Conservation (phyloP, 2,329 filamentous ascomycete genomes). For the Emmonsiellopsis sp. region DNA sequence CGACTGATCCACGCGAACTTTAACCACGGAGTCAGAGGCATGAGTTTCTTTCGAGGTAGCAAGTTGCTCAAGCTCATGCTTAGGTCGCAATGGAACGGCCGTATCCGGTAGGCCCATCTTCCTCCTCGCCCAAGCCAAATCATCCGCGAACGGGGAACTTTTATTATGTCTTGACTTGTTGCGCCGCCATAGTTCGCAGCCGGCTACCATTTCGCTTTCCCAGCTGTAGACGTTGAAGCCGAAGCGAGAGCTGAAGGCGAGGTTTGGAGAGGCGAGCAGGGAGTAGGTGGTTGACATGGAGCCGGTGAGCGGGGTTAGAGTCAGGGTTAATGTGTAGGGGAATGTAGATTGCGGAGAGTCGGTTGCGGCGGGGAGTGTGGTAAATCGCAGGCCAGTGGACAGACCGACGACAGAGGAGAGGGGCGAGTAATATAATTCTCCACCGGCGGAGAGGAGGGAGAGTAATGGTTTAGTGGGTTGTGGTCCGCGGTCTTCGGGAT, state of each 20-base stretch:
- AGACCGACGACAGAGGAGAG: constrained; percentile 90
- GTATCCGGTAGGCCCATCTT: constrained; percentile 19
- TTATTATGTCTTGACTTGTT: constrained; percentile 8
- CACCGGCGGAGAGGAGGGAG: constrained; percentile 80
- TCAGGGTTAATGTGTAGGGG: constrained; percentile 86
- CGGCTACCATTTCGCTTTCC: constrained; percentile 86
- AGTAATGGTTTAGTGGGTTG: constrained; percentile 48
- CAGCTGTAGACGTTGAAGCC: constrained; percentile 99
- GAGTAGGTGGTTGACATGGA: constrained; percentile 87
- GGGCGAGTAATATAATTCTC: constrained; percentile 89
- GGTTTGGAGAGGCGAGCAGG: constrained; percentile 71
- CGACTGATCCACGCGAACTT: constrained; percentile 81
- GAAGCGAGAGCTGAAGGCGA: constrained; percentile 81
- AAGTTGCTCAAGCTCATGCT: constrained; percentile 8
- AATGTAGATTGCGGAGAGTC: constrained; percentile 54
- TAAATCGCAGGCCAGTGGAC: constrained; percentile 80
- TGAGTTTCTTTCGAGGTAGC: constrained; percentile 38
- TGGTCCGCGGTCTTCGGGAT: not conserved
- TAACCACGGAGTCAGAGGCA: constrained; percentile 75
- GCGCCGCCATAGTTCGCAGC: constrained; percentile 85
- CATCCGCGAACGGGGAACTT: constrained; percentile 21
- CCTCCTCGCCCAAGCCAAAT: constrained; percentile 36
- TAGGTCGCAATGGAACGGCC: constrained; percentile 13
- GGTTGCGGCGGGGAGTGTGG: constrained; percentile 59
- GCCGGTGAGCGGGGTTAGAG: constrained; percentile 88